Percentiles rank a stretch among this genome's conserved stretches.
phyloP scores from a whole-genome alignment of 495 filamentous ascomycete genomes.

The Aeminium ludgeri region DNA sequence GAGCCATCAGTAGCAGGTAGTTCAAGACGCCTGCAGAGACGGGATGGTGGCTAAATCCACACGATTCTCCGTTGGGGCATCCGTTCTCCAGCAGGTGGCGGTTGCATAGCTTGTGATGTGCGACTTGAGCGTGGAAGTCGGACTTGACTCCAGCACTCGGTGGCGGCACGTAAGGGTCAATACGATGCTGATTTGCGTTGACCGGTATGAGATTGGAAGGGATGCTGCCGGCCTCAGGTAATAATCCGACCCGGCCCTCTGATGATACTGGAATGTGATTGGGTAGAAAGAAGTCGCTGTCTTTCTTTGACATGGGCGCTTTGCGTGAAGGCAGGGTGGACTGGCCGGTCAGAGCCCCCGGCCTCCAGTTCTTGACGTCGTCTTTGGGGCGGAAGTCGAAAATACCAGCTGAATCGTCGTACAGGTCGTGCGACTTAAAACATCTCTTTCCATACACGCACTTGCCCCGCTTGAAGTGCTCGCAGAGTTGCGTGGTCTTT shows the following conservation, averaged over 20 bases:
- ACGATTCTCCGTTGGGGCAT: constrained; percentile 12
- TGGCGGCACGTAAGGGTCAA: constrained; percentile 14
- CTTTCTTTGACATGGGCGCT: constrained; percentile 2
- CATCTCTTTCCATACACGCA: constrained; percentile 19
- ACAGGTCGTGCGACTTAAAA: neutral
- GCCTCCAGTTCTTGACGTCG: constrained; percentile 6
- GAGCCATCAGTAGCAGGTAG: constrained; percentile 13
- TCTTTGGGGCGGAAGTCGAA: neutral
- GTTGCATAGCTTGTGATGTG: constrained; percentile 20
- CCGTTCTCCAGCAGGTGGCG: constrained; percentile 12
- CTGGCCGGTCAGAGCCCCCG: neutral
- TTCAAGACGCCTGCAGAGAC: constrained; percentile 6
- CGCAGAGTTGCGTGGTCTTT: constrained; percentile 11
- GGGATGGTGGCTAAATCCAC: constrained; percentile 17
- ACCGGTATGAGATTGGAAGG: constrained; percentile 16
- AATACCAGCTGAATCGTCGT: no score
- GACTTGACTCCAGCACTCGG: constrained; percentile 8
- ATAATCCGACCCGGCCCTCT: neutral
- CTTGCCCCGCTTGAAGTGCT: constrained; percentile 17
- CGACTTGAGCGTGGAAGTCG: constrained; percentile 13
- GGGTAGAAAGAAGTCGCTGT: constrained; percentile 7
- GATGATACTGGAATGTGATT: neutral
- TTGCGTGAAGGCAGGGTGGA: neutral
- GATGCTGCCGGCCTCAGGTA: constrained; percentile 5
- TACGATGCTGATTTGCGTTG: constrained; percentile 16